These are phyloP conservation scores for Cryptosporidium canis DNA, from an alignment of 169 alveolate genomes.

Conservation along the genomic window DNA sequence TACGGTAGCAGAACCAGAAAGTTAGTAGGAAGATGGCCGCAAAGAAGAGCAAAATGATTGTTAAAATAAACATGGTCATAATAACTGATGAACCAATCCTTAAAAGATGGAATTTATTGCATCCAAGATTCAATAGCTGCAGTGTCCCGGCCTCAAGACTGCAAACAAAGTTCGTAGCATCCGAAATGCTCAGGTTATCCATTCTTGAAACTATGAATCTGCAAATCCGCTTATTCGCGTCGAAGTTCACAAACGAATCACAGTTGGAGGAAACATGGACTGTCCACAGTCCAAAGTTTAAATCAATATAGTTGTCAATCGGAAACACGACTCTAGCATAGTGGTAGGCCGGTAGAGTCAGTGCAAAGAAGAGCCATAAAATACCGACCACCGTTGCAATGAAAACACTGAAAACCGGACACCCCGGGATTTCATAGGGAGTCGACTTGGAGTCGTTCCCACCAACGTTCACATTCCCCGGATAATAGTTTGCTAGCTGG, in stretches of 20 bases:
- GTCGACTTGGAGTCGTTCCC: slow-evolving; percentile 27
- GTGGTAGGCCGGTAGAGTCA: slow-evolving; percentile 70
- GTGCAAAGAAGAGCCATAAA: slow-evolving; percentile 60
- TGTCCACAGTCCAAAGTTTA: slow-evolving; percentile 69
- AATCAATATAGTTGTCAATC: slow-evolving; percentile 57
- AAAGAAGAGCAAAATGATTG: slow-evolving; percentile 49
- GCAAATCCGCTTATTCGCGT: slow-evolving; percentile 36
- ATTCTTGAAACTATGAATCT: slow-evolving; percentile 39
- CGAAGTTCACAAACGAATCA: slow-evolving; percentile 53
- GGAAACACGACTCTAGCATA: slow-evolving; percentile 71
- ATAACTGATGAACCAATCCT: slow-evolving; percentile 61
- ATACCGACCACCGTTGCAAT: slow-evolving; percentile 64
- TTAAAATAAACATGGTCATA: slow-evolving; percentile 37
- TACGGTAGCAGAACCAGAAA: slow-evolving; percentile 69
- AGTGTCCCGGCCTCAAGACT: slow-evolving; percentile 67
- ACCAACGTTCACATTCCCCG: background rate
- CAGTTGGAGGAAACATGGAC: slow-evolving; percentile 61
- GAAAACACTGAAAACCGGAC: slow-evolving; percentile 65
- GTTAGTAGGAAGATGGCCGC: slow-evolving; percentile 60
- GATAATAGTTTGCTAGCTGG: slow-evolving; percentile 13
- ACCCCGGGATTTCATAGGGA: slow-evolving; percentile 69
- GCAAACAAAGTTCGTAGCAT: slow-evolving; percentile 70
- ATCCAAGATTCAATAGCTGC: slow-evolving; percentile 57
- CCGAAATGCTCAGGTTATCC: slow-evolving; percentile 70
- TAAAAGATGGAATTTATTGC: slow-evolving; percentile 54